Conservation (phyloP, 139 green algal genomes). For the Parachlorella kessleri region DNA sequence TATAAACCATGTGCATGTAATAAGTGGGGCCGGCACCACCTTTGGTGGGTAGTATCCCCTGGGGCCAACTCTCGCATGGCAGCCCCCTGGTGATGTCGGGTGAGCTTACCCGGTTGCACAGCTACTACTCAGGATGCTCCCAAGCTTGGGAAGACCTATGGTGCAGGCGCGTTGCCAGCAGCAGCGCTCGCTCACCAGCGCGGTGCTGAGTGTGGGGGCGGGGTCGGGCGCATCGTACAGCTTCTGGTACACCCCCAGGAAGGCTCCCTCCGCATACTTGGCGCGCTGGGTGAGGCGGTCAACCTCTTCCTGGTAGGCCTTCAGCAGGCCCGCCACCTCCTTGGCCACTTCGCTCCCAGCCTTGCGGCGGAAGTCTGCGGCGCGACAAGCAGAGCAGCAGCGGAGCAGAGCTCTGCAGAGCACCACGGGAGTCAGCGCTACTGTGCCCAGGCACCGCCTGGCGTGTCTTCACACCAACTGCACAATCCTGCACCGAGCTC, state of each 20-base stretch:
- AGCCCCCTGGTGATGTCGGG: no score
- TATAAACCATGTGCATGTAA: no score
- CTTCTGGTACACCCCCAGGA: slow-evolving; percentile 90
- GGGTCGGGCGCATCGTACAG: slow-evolving; percentile 95
- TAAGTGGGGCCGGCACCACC: no score
- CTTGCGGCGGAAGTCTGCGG: slow-evolving; percentile 45
- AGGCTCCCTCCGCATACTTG: slow-evolving; percentile 74
- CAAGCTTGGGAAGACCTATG: no score
- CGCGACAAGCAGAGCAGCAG: neutral
- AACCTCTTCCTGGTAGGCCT: slow-evolving; percentile 93
- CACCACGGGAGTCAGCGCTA: neutral
- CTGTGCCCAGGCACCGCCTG: neutral
- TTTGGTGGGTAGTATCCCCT: no score
- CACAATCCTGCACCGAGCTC: neutral
- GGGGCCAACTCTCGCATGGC: no score
- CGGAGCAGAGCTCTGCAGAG: neutral
- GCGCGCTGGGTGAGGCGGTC: slow-evolving; percentile 73
- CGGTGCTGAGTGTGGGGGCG: slow-evolving; percentile 59
- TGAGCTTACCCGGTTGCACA: no score
- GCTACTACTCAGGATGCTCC: no score
- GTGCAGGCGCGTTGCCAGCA: no score
- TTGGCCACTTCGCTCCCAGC: slow-evolving; percentile 38
- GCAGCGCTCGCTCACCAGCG: slow-evolving; percentile 35
- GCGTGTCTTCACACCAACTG: no score
- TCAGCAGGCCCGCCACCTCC: slow-evolving; percentile 51